phyloP scores from a whole-genome alignment of 148 eudicot species.

The Pouteria glomerata region DNA sequence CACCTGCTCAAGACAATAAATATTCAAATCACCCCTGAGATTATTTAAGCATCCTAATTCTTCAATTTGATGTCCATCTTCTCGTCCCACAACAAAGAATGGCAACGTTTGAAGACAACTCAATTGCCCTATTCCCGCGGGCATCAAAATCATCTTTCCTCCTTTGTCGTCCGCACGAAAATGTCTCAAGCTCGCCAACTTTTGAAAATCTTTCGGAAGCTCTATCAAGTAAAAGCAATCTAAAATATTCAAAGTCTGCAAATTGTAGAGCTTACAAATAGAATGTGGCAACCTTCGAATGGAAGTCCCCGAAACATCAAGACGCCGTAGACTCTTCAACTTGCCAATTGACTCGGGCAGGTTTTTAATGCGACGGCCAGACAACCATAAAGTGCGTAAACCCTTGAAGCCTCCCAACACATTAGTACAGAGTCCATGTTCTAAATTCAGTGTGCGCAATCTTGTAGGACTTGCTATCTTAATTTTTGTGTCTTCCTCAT shows the following conservation, averaged over 20 bases:
- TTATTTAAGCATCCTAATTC: background rate
- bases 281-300: conserved; percentile 7
- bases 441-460: background rate
- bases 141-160: too few species aligned
- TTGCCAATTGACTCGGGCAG: background rate
- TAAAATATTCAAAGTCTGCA: background rate
- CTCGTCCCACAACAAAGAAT: too few species aligned
- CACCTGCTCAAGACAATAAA: background rate
- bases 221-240: background rate
- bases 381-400: too few species aligned
- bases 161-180: conserved; percentile 12
- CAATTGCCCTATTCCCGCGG: background rate
- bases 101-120: background rate
- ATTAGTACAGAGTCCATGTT: background rate
- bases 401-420: too few species aligned
- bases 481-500: too few species aligned
- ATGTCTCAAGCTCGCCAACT: too few species aligned
- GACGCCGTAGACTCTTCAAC: conserved; percentile 10
- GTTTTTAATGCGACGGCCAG: background rate
- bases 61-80: too few species aligned
- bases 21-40: too few species aligned
- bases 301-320: background rate
- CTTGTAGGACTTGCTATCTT: background rate
- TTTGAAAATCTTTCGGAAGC: background rate
- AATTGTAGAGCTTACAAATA: conserved; percentile 5